Conservation (phyloP, 192 early-diverging fungal genomes). For the Backusella mclennaniae region DNA sequence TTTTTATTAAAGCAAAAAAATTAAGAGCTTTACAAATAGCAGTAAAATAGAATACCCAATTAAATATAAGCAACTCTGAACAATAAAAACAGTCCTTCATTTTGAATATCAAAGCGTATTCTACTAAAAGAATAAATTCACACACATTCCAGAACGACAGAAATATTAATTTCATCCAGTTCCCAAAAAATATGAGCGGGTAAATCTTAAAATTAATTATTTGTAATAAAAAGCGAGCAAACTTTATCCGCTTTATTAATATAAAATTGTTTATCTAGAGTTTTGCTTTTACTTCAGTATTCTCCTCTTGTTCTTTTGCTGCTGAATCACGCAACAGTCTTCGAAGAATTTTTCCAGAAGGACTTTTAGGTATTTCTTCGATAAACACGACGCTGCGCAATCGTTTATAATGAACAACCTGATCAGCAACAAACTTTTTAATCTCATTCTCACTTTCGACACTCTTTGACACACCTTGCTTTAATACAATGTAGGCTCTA, state of each 20-base stretch:
- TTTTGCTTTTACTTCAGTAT: conserved; percentile 7
- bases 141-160: neutral
- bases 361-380: conserved; percentile 72
- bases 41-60: too few species aligned
- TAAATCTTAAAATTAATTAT: neutral
- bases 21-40: neutral
- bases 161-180: neutral
- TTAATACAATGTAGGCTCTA: conserved; percentile 72
- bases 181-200: neutral
- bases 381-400: conserved; percentile 75
- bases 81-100: neutral
- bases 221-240: neutral
- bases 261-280: conserved; percentile 5
- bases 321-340: conserved; percentile 36
- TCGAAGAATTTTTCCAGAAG: conserved; percentile 86
- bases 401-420: conserved; percentile 73
- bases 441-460: conserved; percentile 45
- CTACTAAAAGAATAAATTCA: neutral
- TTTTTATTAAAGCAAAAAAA: neutral
- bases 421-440: conserved; percentile 51
- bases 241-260: neutral
- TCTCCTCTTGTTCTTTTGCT: conserved; percentile 24
- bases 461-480: conserved; percentile 29
- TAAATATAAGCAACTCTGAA: too few species aligned
- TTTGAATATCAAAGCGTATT: neutral